A percentile compares a stretch with the other conserved stretches of the same genome.
Conservation (phyloP, 2,329 filamentous ascomycete genomes). For the Arthrobotrys megalospora region DNA sequence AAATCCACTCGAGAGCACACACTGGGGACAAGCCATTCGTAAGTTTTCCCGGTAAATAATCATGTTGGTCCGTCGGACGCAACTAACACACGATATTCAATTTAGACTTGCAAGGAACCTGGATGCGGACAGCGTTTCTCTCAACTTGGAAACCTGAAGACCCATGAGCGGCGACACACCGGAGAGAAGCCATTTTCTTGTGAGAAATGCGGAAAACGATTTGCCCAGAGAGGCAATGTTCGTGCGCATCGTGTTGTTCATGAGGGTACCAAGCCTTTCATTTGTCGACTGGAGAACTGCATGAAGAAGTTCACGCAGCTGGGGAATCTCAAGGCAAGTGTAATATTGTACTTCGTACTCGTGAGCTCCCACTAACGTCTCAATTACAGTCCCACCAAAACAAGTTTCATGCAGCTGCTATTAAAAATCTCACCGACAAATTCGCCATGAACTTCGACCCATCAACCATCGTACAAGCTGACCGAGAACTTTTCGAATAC, state of each 20-base stretch:
- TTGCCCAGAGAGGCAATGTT: constrained; percentile 88
- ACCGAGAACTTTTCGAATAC: constrained; percentile 86
- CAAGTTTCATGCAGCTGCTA: constrained; percentile 85
- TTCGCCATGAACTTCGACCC: constrained; percentile 77
- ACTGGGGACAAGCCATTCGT: constrained; percentile 93
- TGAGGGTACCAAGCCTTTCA: constrained; percentile 81
- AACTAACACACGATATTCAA: constrained; percentile 21
- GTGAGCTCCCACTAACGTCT: constrained; percentile 27
- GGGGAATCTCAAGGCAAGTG: constrained; percentile 86
- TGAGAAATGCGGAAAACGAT: constrained; percentile 83
- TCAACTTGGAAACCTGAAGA: constrained; percentile 92
- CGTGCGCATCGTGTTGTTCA: constrained; percentile 87
- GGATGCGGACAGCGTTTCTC: constrained; percentile 86
- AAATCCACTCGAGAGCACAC: constrained; percentile 89
- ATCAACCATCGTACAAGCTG: constrained; percentile 77
- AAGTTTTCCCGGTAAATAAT: constrained; percentile 67
- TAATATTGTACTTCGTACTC: constrained; percentile 12
- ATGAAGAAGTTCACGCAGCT: constrained; percentile 90
- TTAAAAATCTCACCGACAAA: constrained; percentile 78
- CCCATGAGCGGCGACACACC: constrained; percentile 88
- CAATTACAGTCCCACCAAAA: constrained; percentile 84
- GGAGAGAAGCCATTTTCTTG: constrained; percentile 88
- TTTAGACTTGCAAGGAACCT: constrained; percentile 77
- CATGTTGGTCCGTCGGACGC: neutral
- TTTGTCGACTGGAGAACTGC: constrained; percentile 86